Conservation (phyloP, 1,139 yeast species). For the Kluyveromyces sp. region DNA sequence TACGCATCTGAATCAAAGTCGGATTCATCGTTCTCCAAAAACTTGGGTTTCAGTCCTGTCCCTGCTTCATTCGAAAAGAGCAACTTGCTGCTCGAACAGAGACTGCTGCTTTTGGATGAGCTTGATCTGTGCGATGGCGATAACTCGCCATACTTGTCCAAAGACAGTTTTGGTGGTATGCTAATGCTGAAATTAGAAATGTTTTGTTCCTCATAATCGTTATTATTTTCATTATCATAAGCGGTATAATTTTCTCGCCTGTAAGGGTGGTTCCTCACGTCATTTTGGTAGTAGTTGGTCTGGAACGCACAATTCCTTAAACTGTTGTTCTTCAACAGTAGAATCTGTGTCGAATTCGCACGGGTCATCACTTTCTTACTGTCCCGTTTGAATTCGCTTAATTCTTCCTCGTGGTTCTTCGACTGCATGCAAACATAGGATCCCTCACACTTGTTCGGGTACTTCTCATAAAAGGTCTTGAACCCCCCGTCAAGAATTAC, state of each 20-base stretch:
- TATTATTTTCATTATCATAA: background rate
- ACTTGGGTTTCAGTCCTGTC: constrained; percentile 9
- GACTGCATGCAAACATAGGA: constrained; percentile 88
- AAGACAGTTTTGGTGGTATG: constrained; percentile 1
- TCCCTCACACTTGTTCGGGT: constrained; percentile 50
- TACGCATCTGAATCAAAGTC: constrained; percentile 8
- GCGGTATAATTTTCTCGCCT: no score
- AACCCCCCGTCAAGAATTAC: constrained; percentile 89
- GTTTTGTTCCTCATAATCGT: background rate
- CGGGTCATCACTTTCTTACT: constrained; percentile 38
- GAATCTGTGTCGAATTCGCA: constrained; percentile 29
- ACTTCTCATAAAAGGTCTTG: constrained; percentile 56
- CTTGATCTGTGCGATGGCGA: constrained; percentile 8
- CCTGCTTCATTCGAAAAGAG: constrained; percentile 13
- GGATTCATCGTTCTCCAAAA: constrained; percentile 4
- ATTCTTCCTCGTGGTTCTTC: constrained; percentile 60
- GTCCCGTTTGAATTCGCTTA: constrained; percentile 60
- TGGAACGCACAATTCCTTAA: no score
- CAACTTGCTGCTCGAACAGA: constrained; percentile 11
- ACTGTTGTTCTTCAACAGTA: constrained; percentile 3
- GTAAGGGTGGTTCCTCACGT: no score
- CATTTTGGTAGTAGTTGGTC: no score
- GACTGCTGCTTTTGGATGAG: constrained; percentile 12
- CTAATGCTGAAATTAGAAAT: constrained; percentile 9
- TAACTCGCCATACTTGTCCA: constrained; percentile 4